These are phyloP conservation scores for Acer negundo DNA, from an alignment of 345 rosid species.

Conservation along the genomic window DNA sequence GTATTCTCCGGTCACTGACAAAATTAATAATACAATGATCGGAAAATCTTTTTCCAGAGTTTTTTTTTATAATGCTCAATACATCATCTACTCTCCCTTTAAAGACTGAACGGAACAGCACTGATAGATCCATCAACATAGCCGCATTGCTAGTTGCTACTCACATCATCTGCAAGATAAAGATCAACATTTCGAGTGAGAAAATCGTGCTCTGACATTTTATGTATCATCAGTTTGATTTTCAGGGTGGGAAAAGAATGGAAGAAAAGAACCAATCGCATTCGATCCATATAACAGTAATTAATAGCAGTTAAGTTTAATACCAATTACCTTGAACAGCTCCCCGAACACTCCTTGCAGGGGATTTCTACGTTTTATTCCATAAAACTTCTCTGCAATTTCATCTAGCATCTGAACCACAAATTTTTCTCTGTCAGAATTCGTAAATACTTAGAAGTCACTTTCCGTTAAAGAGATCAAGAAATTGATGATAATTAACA, in stretches of 20 bases:
- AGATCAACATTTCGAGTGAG: background rate
- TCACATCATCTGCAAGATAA: slow-evolving; percentile 39
- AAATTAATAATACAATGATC: background rate
- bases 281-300: background rate
- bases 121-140: background rate
- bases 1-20: background rate
- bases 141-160: background rate
- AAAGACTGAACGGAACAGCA: background rate
- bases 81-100: background rate
- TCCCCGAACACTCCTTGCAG: slow-evolving; percentile 91
- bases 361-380: slow-evolving; percentile 80
- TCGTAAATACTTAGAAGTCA: background rate
- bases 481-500: background rate
- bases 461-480: background rate
- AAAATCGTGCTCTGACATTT: background rate
- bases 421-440: slow-evolving; percentile 25
- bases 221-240: background rate
- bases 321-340: slow-evolving; percentile 58
- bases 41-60: too few relatives aligned
- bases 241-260: background rate
- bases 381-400: slow-evolving; percentile 77
- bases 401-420: slow-evolving; percentile 77
- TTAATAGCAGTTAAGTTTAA: background rate
- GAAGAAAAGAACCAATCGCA: background rate
- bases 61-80: background rate